A percentile compares a stretch with the other conserved stretches of the same genome.
phyloP scores from a whole-genome alignment of 257 asterid genomes.

The Solanum lycopersicoides region DNA sequence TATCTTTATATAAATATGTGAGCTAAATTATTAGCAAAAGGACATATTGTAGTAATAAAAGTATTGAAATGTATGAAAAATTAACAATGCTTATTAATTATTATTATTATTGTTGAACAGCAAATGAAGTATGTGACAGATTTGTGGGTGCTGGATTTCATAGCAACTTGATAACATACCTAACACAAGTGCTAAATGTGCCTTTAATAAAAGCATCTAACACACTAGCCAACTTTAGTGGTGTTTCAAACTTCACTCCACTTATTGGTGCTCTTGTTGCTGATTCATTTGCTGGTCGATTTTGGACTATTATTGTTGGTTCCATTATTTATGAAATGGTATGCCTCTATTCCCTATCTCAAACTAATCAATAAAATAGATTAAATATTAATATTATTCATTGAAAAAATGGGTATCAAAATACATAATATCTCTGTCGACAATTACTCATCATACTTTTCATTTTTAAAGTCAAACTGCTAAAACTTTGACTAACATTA shows the following conservation, averaged over 20 bases:
- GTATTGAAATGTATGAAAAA: background rate
- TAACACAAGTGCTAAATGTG: slow-evolving; percentile 57
- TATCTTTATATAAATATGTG: no score
- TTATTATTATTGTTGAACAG: slow-evolving; percentile 14
- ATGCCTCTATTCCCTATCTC: background rate
- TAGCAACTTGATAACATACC: slow-evolving; percentile 79
- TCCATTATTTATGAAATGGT: slow-evolving; percentile 62
- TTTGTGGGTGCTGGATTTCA: slow-evolving; percentile 69
- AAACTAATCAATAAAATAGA: no score
- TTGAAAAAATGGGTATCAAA: no score
- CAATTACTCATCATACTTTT: no score
- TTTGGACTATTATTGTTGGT: slow-evolving; percentile 56
- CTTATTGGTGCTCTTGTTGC: slow-evolving; percentile 68
- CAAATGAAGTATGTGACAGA: slow-evolving; percentile 67
- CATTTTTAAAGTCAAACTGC: no score
- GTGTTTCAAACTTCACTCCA: slow-evolving; percentile 63
- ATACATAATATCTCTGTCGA: no score
- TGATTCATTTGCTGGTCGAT: slow-evolving; percentile 67
- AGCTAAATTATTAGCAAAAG: background rate
- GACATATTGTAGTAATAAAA: background rate
- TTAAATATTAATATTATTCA: no score
- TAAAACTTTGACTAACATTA: no score
- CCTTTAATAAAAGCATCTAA: slow-evolving; percentile 82
- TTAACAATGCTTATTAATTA: background rate
- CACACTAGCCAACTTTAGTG: slow-evolving; percentile 56